Percentiles rank a stretch among this genome's conserved stretches.
phyloP scores from a whole-genome alignment of 2,329 filamentous ascomycete genomes.

The Lasiodiplodia sp. region DNA sequence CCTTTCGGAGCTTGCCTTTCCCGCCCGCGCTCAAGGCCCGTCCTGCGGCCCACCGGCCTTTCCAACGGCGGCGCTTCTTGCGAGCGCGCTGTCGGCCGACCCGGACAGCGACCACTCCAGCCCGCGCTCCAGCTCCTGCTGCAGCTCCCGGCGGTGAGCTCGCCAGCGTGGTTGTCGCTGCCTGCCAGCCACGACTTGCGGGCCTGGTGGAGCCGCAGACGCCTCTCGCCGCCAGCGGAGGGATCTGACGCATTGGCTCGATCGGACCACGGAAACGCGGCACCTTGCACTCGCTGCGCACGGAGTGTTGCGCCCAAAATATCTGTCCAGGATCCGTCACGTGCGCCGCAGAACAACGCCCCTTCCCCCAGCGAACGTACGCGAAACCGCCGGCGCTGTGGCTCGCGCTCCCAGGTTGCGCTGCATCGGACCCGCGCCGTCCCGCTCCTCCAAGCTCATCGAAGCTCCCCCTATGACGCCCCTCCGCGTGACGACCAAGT shows the following conservation, averaged over 20 bases:
- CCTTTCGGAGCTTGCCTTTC: conserved; percentile 9
- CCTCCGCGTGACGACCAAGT: conserved; percentile 7
- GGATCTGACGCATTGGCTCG: conserved; percentile 15
- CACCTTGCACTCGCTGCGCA: conserved; percentile 14
- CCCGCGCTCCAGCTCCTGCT: neutral
- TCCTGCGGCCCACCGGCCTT: conserved; percentile 13
- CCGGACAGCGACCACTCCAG: neutral
- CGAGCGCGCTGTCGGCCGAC: conserved; percentile 17
- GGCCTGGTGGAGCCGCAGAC: conserved; percentile 15
- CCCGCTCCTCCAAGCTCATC: conserved; percentile 7
- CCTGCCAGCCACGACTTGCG: conserved; percentile 1
- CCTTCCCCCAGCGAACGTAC: neutral
- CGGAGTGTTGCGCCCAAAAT: conserved; percentile 14
- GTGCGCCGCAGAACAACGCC: conserved; percentile 2
- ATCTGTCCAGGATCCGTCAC: conserved; percentile 1
- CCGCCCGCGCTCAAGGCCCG: conserved; percentile 16
- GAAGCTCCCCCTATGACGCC: conserved; percentile 16
- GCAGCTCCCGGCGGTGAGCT: conserved; percentile 1
- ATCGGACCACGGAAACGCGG: conserved; percentile 18
- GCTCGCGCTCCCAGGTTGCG: neutral
- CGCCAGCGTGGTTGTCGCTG: neutral
- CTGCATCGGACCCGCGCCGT: conserved; percentile 17
- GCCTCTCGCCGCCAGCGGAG: neutral
- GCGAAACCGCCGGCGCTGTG: neutral
- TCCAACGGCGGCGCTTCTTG: conserved; percentile 7